Evolutionary conservation across 2,329 filamentous ascomycete genomes (phyloP), one percentile per base, ranked within the genome.

Genomic region (Cordyceps pruinosa): DNA sequence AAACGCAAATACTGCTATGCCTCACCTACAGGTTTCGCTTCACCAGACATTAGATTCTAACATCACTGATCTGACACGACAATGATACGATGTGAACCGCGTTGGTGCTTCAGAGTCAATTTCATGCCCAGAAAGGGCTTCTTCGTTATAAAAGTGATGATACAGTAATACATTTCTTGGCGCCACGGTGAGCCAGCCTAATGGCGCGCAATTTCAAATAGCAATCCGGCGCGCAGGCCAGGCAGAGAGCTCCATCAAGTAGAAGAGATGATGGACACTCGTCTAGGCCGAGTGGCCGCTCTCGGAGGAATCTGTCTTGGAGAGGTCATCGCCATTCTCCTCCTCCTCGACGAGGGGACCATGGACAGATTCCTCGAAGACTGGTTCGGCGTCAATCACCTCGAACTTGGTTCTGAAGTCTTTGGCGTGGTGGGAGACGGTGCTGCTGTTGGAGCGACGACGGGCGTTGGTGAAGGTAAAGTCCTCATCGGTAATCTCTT

Each of bases 371-470:
- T 97, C 92, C 72, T 97, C 91, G 64, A 96, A 96, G 68, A 96
- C 89, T 41, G 91, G 92, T 68, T 97, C 93, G 19, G 84, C 80
- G 66, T 97, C 94, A 70, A 90, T 81, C 65, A 89, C 79, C 74
- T 99, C 94, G 71, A 97, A 97, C 77, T 99, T 99, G 74, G 92
- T 96, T 82, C 94, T 95, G 77, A 96, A 90, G 70, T 92, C 84
- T 60, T 83, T 81, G 65, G 90, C 77, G 66, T 84, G 79, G 67
- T 84, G 81, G 56, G 84, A 85, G 65, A 87, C 81, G 67, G 81
- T 85, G 75, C 87, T 92, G 71, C 88, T 93, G 78, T 97, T 97
- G 75, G 90, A 95, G 72, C 90, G 91, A 71, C 93, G 94, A 62
- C 93, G 90, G 58, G 88, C 78, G 66, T 97, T 94, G 78, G 80